These are phyloP conservation scores for Lachnellula cervina DNA, from an alignment of 2,329 filamentous ascomycete species.

Conservation along the genomic window DNA sequence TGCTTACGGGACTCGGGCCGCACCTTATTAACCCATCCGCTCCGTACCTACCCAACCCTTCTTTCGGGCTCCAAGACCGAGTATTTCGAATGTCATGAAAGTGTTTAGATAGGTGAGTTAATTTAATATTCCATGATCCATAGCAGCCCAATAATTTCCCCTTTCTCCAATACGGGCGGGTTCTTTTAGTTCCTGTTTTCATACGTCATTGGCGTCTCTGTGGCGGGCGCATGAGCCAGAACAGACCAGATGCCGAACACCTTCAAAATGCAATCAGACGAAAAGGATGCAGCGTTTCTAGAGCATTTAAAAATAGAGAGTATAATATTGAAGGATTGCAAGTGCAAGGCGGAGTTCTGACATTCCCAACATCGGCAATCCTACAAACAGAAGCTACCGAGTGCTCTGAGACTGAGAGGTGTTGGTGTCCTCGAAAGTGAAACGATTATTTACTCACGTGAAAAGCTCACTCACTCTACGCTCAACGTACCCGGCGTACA, in stretches of 20 bases:
- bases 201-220: conserved; percentile 14
- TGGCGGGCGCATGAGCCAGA: conserved; percentile 5
- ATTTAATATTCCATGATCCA: not conserved
- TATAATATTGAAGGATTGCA: not conserved
- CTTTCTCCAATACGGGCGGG: conserved; percentile 4
- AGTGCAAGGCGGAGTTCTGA: not conserved
- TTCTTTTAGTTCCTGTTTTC: not conserved
- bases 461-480: not conserved
- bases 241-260: not conserved
- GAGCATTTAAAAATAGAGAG: not conserved
- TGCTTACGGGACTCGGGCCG: conserved; percentile 7
- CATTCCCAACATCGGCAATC: not conserved
- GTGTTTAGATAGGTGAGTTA: not conserved
- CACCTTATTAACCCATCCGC: conserved; percentile 5
- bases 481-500: too few relatives aligned
- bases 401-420: too few relatives aligned
- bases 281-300: not conserved
- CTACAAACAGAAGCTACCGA: too few relatives aligned
- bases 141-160: conserved; percentile 6
- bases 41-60: not conserved
- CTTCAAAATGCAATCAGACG: not conserved
- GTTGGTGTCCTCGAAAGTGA: too few relatives aligned
- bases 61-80: conserved; percentile 5
- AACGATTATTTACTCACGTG: not conserved
- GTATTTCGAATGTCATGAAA: not conserved